A percentile compares a stretch with the other conserved stretches of the same genome.
Evolutionary conservation across 176 grass and related monocot species (phyloP).

Genomic region (Eleusine indica): DNA sequence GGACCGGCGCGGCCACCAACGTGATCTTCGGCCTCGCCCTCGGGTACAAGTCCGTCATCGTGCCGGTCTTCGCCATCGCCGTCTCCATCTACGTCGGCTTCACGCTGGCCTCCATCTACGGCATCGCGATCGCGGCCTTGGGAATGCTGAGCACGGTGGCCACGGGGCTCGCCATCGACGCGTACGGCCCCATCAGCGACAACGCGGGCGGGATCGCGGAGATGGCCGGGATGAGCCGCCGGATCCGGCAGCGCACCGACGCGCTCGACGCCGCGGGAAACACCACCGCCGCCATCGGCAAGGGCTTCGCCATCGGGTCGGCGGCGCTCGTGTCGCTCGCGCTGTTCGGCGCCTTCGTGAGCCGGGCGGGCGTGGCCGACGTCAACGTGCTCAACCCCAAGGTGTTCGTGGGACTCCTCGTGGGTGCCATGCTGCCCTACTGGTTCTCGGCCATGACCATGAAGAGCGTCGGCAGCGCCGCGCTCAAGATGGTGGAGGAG

Average conservation of each 20-base stretch:
- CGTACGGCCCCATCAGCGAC: conserved; percentile 70
- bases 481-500: conserved; percentile 73
- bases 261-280: conserved; percentile 21
- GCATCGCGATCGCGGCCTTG: conserved; percentile 67
- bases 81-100: conserved; percentile 65
- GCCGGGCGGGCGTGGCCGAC: conserved; percentile 52
- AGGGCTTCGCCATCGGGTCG: conserved; percentile 80
- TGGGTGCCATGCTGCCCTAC: conserved; percentile 68
- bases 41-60: conserved; percentile 75
- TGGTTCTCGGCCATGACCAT: no score
- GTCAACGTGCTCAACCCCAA: conserved; percentile 61
- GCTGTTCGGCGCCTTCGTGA: conserved; percentile 75
- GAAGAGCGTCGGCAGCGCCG: no score
- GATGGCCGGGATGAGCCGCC: conserved; percentile 59
- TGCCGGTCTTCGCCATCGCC: conserved; percentile 52
- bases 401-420: conserved; percentile 68
- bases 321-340: conserved; percentile 73
- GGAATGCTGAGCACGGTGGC: conserved; percentile 83
- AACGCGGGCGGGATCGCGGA: conserved; percentile 59
- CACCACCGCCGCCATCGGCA: conserved; percentile 72
- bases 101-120: conserved; percentile 69
- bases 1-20: conserved; percentile 72
- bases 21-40: conserved; percentile 78
- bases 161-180: conserved; percentile 71
- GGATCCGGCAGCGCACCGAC: conserved; percentile 10